Evolutionary conservation across 2,329 filamentous ascomycete species (phyloP), one percentile per base, ranked within the genome.

Genomic region (Rutstroemia sp.): DNA sequence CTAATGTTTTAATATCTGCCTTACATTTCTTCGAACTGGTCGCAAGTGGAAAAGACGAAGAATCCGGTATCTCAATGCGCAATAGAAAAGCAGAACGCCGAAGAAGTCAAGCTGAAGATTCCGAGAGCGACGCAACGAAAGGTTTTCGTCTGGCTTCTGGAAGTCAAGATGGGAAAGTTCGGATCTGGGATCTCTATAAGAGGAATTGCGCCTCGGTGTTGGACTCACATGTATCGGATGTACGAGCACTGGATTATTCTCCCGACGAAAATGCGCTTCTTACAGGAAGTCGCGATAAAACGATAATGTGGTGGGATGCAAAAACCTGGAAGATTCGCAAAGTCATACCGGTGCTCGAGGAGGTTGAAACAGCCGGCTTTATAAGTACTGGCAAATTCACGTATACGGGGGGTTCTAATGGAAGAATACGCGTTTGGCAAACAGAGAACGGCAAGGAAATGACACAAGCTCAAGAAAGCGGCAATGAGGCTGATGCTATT

Each of bases 171-270:
- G 94, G 94, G 34, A 95, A 92, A 68, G 81, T 99, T 53, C 81
- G 89, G 19, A 81, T 99, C 21, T 99, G 92, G 89, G 89, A 97
- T 73, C 74, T 99, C 57, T 85, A 92, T 72, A 95, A 90, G 74
- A 82, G 89, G 56, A 88, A 82, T 61, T 85, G 86, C 58, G 77
- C 90, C 21, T 88, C 89, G 19, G 77, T 96, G 18, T 77, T 96
- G 34, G 91, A 97, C 59, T 94, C 91, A 0, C 95, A 99, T 69
- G 91, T 96, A 21, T 97, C 94, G 9, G 89, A 97, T 63, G 89
- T 99, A n/a, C 86, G 91, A 63, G 85, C 84, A 52, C 71, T 99
- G 50, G 88, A 94, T 65, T 99, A 88, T 70, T 94, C 88, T 5
- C 71, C 83, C 0, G 75, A 85, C 54, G 83, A 91, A 66, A 84